Evolutionary conservation across 2,329 filamentous ascomycete genomes (phyloP).

Genomic region (Penicillium freii): DNA sequence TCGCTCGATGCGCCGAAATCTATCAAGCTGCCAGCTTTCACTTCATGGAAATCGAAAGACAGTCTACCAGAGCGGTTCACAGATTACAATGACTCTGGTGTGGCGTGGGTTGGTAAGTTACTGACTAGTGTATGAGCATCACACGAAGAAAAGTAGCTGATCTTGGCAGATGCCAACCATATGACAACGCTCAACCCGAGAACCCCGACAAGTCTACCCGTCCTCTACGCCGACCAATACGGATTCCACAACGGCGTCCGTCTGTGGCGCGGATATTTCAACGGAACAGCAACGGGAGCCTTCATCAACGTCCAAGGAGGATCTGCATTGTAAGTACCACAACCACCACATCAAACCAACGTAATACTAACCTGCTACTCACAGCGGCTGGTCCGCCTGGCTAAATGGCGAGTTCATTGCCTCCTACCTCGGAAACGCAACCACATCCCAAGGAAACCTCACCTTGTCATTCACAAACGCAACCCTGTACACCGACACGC

Average conservation of each 20-base stretch:
- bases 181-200: conserved; percentile 43
- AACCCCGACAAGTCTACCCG: conserved; percentile 45
- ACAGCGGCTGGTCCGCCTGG: conserved; percentile 56
- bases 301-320: conserved; percentile 56
- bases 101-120: conserved; percentile 35
- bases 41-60: conserved; percentile 43
- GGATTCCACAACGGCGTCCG: conserved; percentile 47
- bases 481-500: conserved; percentile 48
- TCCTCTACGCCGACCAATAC: conserved; percentile 50
- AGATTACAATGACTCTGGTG: conserved; percentile 45
- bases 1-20: conserved; percentile 29
- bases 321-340: conserved; percentile 43
- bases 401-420: conserved; percentile 58
- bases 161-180: conserved; percentile 38
- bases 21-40: conserved; percentile 35
- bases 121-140: not conserved
- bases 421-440: conserved; percentile 50
- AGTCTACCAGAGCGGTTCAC: conserved; percentile 44
- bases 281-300: conserved; percentile 33
- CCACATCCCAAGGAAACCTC: conserved; percentile 23
- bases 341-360: not conserved
- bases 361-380: not conserved
- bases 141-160: conserved; percentile 1
- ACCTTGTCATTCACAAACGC: conserved; percentile 54
- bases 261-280: conserved; percentile 48